phyloP scores from a whole-genome alignment of 495 filamentous ascomycete genomes.

The Oidiodendron maius region DNA sequence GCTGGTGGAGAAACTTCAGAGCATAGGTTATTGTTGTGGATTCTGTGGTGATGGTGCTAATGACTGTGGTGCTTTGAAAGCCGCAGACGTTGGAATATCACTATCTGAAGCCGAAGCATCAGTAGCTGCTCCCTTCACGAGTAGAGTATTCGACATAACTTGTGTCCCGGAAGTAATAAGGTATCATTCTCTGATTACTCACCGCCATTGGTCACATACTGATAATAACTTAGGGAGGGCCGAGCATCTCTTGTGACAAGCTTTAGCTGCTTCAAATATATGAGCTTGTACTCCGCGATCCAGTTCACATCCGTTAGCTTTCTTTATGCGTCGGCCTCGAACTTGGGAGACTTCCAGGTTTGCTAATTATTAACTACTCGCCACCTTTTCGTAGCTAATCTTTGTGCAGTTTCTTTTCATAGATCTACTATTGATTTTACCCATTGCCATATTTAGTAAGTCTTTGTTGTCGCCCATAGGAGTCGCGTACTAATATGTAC shows the following conservation, averaged over 20 bases:
- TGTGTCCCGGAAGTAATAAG: constrained; percentile 92
- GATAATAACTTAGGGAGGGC: constrained; percentile 58
- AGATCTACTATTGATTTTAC: constrained; percentile 86
- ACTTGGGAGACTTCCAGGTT: constrained; percentile 94
- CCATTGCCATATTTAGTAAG: constrained; percentile 92
- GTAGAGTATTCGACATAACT: constrained; percentile 89
- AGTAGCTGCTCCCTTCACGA: constrained; percentile 96
- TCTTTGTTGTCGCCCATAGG: constrained; percentile 5
- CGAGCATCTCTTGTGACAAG: constrained; percentile 92
- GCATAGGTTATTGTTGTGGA: constrained; percentile 89
- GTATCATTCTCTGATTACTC: constrained; percentile 29
- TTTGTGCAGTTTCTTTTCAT: constrained; percentile 77
- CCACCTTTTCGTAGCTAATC: constrained; percentile 7
- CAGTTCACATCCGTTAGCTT: constrained; percentile 99
- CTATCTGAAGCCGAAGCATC: constrained; percentile 97
- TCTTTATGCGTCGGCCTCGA: constrained; percentile 90
- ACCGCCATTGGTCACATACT: constrained; percentile 7
- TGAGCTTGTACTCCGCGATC: constrained; percentile 98
- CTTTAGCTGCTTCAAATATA: constrained; percentile 99
- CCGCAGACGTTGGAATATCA: constrained; percentile 97
- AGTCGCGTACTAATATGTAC: constrained; percentile 11
- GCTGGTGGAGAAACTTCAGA: constrained; percentile 93
- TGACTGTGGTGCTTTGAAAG: constrained; percentile 95
- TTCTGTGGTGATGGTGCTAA: constrained; percentile 99
- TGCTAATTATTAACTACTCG: constrained; percentile 1